phyloP scores from a whole-genome alignment of 352 stramenopile species.

The Phytophthora palmivora region DNA sequence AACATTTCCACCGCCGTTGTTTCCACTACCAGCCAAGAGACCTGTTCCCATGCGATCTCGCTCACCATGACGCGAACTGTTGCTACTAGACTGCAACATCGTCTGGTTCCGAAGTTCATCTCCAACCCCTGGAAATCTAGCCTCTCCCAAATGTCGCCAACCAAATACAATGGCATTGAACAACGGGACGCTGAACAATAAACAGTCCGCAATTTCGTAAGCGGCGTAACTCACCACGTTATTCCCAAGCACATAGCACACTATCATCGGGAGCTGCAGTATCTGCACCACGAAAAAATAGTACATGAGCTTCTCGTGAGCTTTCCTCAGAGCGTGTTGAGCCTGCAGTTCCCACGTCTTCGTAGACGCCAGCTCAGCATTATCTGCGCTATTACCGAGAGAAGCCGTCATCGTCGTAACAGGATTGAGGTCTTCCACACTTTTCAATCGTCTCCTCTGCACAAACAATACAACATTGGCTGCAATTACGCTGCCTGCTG shows the following conservation, averaged over 20 bases:
- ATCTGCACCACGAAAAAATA: slow-evolving; percentile 56
- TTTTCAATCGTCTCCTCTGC: slow-evolving; percentile 20
- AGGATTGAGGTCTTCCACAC: slow-evolving; percentile 20
- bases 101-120: slow-evolving; percentile 37
- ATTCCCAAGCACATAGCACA: slow-evolving; percentile 44
- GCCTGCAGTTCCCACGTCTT: slow-evolving; percentile 42
- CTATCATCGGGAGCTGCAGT: slow-evolving; percentile 58
- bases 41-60: slow-evolving; percentile 42
- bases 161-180: slow-evolving; percentile 66
- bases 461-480: slow-evolving; percentile 45
- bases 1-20: slow-evolving; percentile 37
- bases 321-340: slow-evolving; percentile 31
- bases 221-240: slow-evolving; percentile 36
- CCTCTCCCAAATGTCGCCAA: slow-evolving; percentile 39
- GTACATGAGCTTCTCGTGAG: slow-evolving; percentile 55
- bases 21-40: slow-evolving; percentile 24
- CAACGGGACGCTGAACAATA: slow-evolving; percentile 57
- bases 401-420: slow-evolving; percentile 27
- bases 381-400: slow-evolving; percentile 19
- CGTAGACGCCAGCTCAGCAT: slow-evolving; percentile 26
- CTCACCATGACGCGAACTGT: slow-evolving; percentile 37
- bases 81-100: slow-evolving; percentile 38
- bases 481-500: slow-evolving; percentile 35
- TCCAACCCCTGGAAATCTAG: slow-evolving; percentile 16
- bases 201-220: slow-evolving; percentile 44